These are phyloP conservation scores for Neurospora hispaniola DNA, from an alignment of 495 filamentous ascomycete genomes.

Conservation along the genomic window DNA sequence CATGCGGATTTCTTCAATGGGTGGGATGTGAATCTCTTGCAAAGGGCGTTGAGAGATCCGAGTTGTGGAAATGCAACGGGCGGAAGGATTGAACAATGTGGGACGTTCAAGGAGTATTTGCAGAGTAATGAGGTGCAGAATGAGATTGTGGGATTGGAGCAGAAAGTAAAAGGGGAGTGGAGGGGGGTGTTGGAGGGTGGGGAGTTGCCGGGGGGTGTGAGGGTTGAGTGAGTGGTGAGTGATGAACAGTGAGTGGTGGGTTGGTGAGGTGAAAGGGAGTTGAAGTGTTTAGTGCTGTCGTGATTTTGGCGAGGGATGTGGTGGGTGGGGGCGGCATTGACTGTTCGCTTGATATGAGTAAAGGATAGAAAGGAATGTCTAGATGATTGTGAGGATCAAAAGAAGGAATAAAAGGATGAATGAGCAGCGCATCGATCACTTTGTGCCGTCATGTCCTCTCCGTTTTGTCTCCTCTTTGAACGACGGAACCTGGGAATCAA, in stretches of 20 bases:
- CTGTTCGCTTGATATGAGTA: too few relatives aligned
- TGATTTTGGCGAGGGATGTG: too few relatives aligned
- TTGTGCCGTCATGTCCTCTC: too few relatives aligned
- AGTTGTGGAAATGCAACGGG: constrained; percentile 25
- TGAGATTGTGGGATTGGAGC: background rate
- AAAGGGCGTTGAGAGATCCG: constrained; percentile 40
- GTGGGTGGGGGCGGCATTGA: too few relatives aligned
- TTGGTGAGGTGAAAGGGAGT: background rate
- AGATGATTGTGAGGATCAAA: too few relatives aligned
- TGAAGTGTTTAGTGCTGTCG: too few relatives aligned
- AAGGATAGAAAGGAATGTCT: too few relatives aligned
- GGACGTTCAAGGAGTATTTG: constrained; percentile 21
- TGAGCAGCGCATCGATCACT: too few relatives aligned
- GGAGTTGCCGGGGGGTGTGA: background rate
- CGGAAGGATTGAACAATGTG: constrained; percentile 34
- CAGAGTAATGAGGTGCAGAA: constrained; percentile 3
- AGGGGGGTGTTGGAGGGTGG: background rate
- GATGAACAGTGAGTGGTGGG: background rate
- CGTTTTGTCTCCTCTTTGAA: too few relatives aligned
- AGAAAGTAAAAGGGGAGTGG: background rate
- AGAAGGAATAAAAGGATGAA: too few relatives aligned
- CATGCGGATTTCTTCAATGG: constrained; percentile 58
- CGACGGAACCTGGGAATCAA: too few relatives aligned
- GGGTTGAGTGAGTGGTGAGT: background rate
- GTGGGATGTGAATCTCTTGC: constrained; percentile 45